A percentile compares a stretch with the other conserved stretches of the same genome.
These are phyloP conservation scores for Pluteus cervinus DNA, from an alignment of 768 basidiomycete species.

Conservation along the genomic window DNA sequence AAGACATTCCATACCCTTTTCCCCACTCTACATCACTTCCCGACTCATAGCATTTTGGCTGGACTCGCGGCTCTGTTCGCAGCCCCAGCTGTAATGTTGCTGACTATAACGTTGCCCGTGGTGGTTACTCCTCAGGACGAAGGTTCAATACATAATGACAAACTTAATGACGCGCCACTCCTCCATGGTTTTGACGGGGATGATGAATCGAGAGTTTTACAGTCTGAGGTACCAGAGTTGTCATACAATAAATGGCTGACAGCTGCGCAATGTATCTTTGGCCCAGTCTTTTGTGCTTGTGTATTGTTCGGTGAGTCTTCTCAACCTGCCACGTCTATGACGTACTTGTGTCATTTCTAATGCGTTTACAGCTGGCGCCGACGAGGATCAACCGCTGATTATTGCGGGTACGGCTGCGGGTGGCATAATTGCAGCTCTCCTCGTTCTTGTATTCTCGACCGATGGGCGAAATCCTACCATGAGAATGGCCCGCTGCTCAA, in stretches of 20 bases:
- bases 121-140: constrained; percentile 58
- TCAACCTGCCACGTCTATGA: background rate
- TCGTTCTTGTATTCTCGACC: constrained; percentile 56
- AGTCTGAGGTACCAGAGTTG: constrained; percentile 69
- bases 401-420: constrained; percentile 42
- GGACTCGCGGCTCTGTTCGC: constrained; percentile 75
- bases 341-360: constrained; percentile 6
- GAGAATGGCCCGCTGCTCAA: constrained; percentile 71
- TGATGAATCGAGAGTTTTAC: constrained; percentile 57
- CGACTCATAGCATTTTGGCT: constrained; percentile 61
- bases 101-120: constrained; percentile 90
- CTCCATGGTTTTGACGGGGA: constrained; percentile 75
- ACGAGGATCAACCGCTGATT: too few relatives aligned
- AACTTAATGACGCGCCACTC: constrained; percentile 32
- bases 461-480: constrained; percentile 51
- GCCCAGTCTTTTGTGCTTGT: constrained; percentile 69
- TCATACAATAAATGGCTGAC: constrained; percentile 79
- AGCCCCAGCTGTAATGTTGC: constrained; percentile 75
- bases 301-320: constrained; percentile 70
- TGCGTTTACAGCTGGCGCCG: too few relatives aligned
- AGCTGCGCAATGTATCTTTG: constrained; percentile 76
- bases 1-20: constrained; percentile 63
- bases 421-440: constrained; percentile 46
- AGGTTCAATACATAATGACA: constrained; percentile 30
- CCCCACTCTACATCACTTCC: constrained; percentile 76